Evolutionary conservation across 495 filamentous ascomycete species (phyloP).

Genomic region (Neurospora sp.): DNA sequence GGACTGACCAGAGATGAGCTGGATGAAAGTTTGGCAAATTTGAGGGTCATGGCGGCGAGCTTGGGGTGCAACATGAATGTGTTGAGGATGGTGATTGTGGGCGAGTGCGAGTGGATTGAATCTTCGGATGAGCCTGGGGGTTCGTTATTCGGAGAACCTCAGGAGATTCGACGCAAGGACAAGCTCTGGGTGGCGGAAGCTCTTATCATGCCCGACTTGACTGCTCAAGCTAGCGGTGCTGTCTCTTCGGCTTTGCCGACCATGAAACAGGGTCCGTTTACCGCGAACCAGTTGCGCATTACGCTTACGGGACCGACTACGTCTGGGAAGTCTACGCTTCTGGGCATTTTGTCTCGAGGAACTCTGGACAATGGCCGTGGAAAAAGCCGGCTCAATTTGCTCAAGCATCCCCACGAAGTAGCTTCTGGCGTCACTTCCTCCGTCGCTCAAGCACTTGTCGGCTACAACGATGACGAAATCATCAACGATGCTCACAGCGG

Average conservation of each 20-base stretch:
- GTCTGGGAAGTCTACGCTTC: slow-evolving; percentile 86
- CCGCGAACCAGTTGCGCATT: slow-evolving; percentile 73
- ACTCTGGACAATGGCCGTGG: slow-evolving; percentile 87
- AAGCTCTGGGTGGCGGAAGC: slow-evolving; percentile 87
- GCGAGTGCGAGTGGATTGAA: slow-evolving; percentile 65
- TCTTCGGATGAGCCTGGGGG: neutral
- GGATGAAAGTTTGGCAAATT: slow-evolving; percentile 73
- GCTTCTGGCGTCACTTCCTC: slow-evolving; percentile 86
- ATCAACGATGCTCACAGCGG: slow-evolving; percentile 82
- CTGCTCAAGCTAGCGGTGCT: slow-evolving; percentile 6
- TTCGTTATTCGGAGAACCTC: neutral
- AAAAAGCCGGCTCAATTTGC: slow-evolving; percentile 71
- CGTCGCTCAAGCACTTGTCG: slow-evolving; percentile 83
- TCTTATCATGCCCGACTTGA: slow-evolving; percentile 32
- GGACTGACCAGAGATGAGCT: slow-evolving; percentile 86
- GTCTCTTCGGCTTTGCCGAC: slow-evolving; percentile 7
- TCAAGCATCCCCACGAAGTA: slow-evolving; percentile 94
- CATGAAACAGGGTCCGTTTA: slow-evolving; percentile 23
- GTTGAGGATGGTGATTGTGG: slow-evolving; percentile 73
- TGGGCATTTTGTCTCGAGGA: slow-evolving; percentile 81
- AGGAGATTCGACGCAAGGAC: slow-evolving; percentile 27
- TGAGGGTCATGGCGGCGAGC: slow-evolving; percentile 83
- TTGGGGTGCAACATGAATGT: slow-evolving; percentile 84
- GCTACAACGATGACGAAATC: slow-evolving; percentile 59
- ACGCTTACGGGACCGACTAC: slow-evolving; percentile 83